Base-by-base conservation (phyloP, 1,284 basidiomycete species). In the Marasmius sp. region DNA sequence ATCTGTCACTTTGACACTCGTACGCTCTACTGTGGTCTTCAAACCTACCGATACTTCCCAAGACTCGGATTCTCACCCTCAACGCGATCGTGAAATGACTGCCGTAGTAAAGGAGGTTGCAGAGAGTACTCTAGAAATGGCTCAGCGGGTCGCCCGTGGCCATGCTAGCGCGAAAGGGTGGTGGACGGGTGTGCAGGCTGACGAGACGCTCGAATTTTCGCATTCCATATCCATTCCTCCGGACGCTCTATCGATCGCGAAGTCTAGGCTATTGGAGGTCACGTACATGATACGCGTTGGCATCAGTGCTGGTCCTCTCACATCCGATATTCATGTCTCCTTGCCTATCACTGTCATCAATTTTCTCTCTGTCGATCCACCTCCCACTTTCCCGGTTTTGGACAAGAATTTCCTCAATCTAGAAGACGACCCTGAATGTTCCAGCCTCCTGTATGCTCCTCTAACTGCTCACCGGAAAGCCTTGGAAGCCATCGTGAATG, bases 151-250 rank as follows among this genome's bases (percentile, higher is more conserved):
- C 22, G 76, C 85, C 2, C 83, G 85, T 66, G 89, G 89, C 1
- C 81, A 85, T 69, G 89, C 91, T 6, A 94, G 92, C 43, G 89
- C 91, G 5, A 90, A 88, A 69, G 92, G 93, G 0, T 95, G 92
- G 90, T 96, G 94, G 93, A 82, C 86, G 2, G 94, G 94, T 8
- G 86, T 95, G 6, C 78, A 80, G 18, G 78, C 89, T 6, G 86
- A 86, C 0, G 85, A 89, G 66, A 78, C 79, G 1, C 71, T 82
- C 59, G 83, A 86, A 62, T 87, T 91, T 72, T 79, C 82, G 56
- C 84, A 89, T 77, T 83, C 78, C 51, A 80, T 93, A 10, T 71
- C 85, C 6, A 73, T 95, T 47, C 93, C 94, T 18, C 71, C 84
- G 14, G 91, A 94, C 62, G 85, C 89, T 7, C 74, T 97, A 37